Conservation (phyloP, 2,329 filamentous ascomycete species). For the Penicillium sp. region DNA sequence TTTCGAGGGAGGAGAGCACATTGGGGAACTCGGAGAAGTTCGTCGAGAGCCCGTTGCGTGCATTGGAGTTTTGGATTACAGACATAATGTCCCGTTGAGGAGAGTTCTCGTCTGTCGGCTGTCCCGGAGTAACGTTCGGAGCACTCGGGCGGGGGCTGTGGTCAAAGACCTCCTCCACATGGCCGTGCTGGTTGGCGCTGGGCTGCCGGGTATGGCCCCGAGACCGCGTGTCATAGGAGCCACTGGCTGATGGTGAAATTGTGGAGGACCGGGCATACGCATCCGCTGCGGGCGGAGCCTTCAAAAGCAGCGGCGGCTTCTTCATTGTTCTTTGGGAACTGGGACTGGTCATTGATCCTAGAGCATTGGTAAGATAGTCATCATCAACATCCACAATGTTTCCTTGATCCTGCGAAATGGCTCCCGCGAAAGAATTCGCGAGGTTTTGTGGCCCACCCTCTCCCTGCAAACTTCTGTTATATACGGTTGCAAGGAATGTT, state of each 20-base stretch:
- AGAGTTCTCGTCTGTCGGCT: constrained; percentile 18
- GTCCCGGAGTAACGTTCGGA: constrained; percentile 17
- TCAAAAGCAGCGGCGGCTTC: constrained; percentile 47
- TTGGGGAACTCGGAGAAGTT: constrained; percentile 45
- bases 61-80: constrained; percentile 48
- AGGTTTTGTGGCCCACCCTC: constrained; percentile 73
- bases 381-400: constrained; percentile 64
- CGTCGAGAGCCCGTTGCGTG: constrained; percentile 39
- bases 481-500: constrained; percentile 94
- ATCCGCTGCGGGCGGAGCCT: constrained; percentile 39
- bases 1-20: constrained; percentile 46
- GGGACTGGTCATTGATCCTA: constrained; percentile 36
- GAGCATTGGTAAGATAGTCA: constrained; percentile 40
- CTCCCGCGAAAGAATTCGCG: constrained; percentile 76
- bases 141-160: constrained; percentile 32
- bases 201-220: constrained; percentile 31
- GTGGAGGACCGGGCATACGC: constrained; percentile 34
- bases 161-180: constrained; percentile 47
- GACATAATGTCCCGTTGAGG: constrained; percentile 50
- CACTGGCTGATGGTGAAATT: constrained; percentile 35
- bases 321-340: constrained; percentile 43
- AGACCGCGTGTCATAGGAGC: constrained; percentile 32
- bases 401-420: constrained; percentile 63
- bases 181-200: constrained; percentile 32
- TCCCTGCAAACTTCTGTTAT: constrained; percentile 87